Evolutionary conservation across 2,329 filamentous ascomycete genomes (phyloP), one percentile per base, ranked within the genome.

Genomic region (Beauveria medogensis): DNA sequence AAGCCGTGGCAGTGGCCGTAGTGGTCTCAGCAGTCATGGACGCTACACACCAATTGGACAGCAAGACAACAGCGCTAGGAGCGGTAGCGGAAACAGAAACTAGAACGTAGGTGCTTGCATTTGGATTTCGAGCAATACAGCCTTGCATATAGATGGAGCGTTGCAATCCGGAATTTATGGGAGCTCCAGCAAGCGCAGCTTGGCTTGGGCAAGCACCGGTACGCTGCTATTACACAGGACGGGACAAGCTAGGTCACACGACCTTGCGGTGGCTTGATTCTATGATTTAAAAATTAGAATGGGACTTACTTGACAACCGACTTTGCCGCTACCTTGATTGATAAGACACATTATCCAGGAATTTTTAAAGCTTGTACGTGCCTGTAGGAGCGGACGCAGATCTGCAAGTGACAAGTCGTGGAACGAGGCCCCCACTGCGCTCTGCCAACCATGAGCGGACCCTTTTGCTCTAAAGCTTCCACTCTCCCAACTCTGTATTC

Each of bases 41-140:
- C 72, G 73, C 43, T 77, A 77, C 66, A 69, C 74, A 46, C 76
- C 75, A 5, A 64, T 78, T 48, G 75, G 73, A 22, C 76, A 78
- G 62, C 71, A 73, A 57, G 75, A 77, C 57, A 72, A 77, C 6
- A 50, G n/a, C 7, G 44, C 37, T n/a, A 67, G 63, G 37, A 66
- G 64, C 50, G 70, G 69, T 43, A 62, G 52, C 41, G 53, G 65
- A 66, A 59, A 65, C 66, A 56, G 64, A 67, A 52, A 67, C 63
- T 71, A 64, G 63, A 60, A 70, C 7, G 44, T 40, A 24, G 28
- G 22, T 69, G 14, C 12, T 70, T 74, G 71, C 73, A 74, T 75
- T 75, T 75, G 76, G 72, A 76, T 68, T 69, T 71, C 66, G 24
- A 59, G 46, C 34, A 48, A 10, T 34, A 18, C 12, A 58, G 26